Conservation (phyloP, 2,329 filamentous ascomycete genomes). For the Amauroascus niger region DNA sequence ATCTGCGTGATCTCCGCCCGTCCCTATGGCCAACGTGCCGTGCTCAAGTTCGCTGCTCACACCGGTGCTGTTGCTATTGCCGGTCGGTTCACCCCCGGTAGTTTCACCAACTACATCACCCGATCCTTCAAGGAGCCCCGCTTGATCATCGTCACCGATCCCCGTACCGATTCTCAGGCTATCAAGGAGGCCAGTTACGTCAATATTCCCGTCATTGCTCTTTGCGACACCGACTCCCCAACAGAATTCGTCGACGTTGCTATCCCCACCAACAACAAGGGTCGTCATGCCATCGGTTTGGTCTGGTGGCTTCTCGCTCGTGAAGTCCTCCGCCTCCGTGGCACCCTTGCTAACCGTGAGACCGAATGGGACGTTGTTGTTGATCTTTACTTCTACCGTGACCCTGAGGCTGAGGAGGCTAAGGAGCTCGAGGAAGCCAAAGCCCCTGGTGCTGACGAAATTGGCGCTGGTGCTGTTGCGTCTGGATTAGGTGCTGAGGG, state of each 20-base stretch:
- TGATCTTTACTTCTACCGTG: constrained; percentile 99
- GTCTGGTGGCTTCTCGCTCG: constrained; percentile 99
- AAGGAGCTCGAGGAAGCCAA: constrained; percentile 86
- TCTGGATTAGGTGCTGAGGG: constrained; percentile 65
- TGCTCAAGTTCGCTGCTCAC: constrained; percentile 99
- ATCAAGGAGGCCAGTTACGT: constrained; percentile 99
- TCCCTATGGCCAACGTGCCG: constrained; percentile 98
- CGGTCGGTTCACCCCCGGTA: constrained; percentile 99
- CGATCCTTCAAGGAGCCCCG: constrained; percentile 99
- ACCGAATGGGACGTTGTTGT: constrained; percentile 98
- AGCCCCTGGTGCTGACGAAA: constrained; percentile 74
- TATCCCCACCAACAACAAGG: constrained; percentile 99
- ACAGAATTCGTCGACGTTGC: constrained; percentile 99
- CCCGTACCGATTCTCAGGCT: constrained; percentile 98
- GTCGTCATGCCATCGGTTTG: constrained; percentile 95
- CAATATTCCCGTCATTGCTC: constrained; percentile 99
- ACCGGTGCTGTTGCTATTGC: constrained; percentile 96
- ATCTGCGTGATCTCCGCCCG: constrained; percentile 98
- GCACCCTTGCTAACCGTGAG: constrained; percentile 92
- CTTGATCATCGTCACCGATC: constrained; percentile 98
- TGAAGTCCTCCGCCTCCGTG: constrained; percentile 97
- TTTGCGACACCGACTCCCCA: constrained; percentile 97
- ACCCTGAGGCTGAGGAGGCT: constrained; percentile 98
- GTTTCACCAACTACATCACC: constrained; percentile 99
- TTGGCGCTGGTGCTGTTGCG: constrained; percentile 67